Evolutionary conservation across 176 grass and related monocot genomes (phyloP).

Genomic region (Pontederia paniculata): DNA sequence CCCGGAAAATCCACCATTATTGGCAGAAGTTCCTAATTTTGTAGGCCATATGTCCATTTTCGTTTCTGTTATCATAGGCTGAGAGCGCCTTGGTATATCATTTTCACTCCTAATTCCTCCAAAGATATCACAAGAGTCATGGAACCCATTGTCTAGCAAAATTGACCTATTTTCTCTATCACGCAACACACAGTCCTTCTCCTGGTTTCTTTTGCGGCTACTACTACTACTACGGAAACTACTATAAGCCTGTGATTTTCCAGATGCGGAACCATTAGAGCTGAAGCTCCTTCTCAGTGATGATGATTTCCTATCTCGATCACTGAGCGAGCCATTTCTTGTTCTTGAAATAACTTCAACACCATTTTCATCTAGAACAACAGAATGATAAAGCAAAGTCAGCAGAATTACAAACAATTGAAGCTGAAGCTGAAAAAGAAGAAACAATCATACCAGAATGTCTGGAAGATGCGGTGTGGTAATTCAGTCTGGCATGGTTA

Average conservation of each 20-base stretch:
- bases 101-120: conserved; percentile 41
- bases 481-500: conserved; percentile 14
- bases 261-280: conserved; percentile 29
- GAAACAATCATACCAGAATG: conserved; percentile 30
- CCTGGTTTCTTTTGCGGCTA: conserved; percentile 32
- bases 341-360: conserved; percentile 16
- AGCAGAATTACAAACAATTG: conserved; percentile 17
- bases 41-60: conserved; percentile 34
- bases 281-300: conserved; percentile 29
- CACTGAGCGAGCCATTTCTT: conserved; percentile 24
- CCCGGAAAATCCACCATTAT: conserved; percentile 25
- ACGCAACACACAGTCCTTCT: conserved; percentile 36
- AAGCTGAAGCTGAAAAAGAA: conserved; percentile 15
- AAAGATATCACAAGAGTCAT: conserved; percentile 29
- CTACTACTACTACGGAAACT: conserved; percentile 50
- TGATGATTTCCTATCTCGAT: conserved; percentile 27
- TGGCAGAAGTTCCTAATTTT: conserved; percentile 24
- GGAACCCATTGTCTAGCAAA: conserved; percentile 28
- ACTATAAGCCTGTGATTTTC: conserved; percentile 42
- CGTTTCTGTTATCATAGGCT: conserved; percentile 14
- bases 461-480: conserved; percentile 25
- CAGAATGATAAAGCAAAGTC: background rate
- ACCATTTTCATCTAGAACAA: conserved; percentile 38
- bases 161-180: conserved; percentile 36
- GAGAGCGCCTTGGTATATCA: conserved; percentile 32